Evolutionary conservation across 2,329 filamentous ascomycete genomes (phyloP), one percentile per base, ranked within the genome.

Genomic region (Graphilbum fragrans): DNA sequence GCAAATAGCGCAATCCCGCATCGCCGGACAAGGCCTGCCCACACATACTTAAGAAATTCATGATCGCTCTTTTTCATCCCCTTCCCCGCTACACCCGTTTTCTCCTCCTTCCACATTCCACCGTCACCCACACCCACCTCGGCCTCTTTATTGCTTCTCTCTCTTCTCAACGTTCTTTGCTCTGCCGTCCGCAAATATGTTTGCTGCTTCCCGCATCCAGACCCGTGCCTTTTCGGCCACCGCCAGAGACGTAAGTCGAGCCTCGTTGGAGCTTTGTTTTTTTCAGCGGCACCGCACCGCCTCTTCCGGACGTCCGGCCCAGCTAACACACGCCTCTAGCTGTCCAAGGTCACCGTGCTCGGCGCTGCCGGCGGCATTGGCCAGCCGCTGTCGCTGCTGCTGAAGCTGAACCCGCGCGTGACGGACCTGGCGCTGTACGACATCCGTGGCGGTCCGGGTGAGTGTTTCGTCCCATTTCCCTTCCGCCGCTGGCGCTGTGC

Each of bases 381-480:
- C 66, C 92, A 98, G 67, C 92, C 92, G 59, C 74, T 98, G 58
- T 98, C 92, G 45, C 83, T 98, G 53, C 82, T 98, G 61, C 78
- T 98, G 67, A 98, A 98, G 86, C 81, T 95, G 63, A 96, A 95
- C 82, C 86, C 88, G 56, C 78, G 85, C 60, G 90, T 96, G 55
- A 82, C 77, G 58, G 81, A 95, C 65, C 85, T 98, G 58, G 85
- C 90, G 51, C 85, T 98, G 59, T 98, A 96, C 74, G 92, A 98
- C 70, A 94, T 98, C 71, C 83, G 85, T 59, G 82, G 87, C 59
- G 90, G 75, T 58, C 90, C 90, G 63, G 88, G 87, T 93, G 79
- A 52, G 80, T 72, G 37, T 22, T 11, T 11, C 11, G n/a, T n/a
- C n/a, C n/a, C n/a, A n/a, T n/a, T n/a, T n/a, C n/a, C n/a, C n/a